These are phyloP conservation scores for Edaphochlamys debaryana DNA, from an alignment of 139 green algal genomes.

Conservation along the genomic window DNA sequence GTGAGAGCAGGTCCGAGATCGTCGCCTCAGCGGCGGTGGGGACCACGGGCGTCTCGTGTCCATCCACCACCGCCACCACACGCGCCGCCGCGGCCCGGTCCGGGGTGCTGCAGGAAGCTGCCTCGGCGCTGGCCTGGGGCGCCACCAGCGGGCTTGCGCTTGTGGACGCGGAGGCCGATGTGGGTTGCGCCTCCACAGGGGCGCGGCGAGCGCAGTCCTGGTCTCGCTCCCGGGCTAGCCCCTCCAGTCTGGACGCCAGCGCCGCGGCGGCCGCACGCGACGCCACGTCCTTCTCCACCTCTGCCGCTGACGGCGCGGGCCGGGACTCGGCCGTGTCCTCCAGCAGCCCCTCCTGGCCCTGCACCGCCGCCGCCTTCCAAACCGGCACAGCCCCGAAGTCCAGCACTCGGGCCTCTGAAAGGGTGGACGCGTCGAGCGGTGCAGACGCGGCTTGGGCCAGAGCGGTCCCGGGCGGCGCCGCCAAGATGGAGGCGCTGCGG, in stretches of 20 bases:
- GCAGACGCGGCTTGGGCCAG: no score
- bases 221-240: no score
- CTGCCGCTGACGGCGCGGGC: background rate
- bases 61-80: background rate
- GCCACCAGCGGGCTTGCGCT: background rate
- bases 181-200: no score
- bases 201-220: no score
- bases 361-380: no score
- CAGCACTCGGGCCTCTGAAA: no score
- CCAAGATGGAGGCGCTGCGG: background rate
- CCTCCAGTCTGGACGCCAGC: background rate
- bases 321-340: slow-evolving; percentile 6
- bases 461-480: no score
- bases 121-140: background rate
- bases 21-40: slow-evolving; percentile 2
- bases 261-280: no score
- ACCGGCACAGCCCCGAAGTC: no score
- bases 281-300: no score
- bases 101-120: background rate
- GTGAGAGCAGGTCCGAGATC: background rate
- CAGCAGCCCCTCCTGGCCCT: background rate
- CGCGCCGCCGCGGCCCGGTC: background rate
- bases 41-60: background rate
- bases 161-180: background rate
- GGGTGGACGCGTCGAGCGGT: no score